A percentile compares a stretch with the other conserved stretches of the same genome.
Conservation (phyloP, 192 early-diverging fungal species). For the Phycomyces blakesleeanus region DNA sequence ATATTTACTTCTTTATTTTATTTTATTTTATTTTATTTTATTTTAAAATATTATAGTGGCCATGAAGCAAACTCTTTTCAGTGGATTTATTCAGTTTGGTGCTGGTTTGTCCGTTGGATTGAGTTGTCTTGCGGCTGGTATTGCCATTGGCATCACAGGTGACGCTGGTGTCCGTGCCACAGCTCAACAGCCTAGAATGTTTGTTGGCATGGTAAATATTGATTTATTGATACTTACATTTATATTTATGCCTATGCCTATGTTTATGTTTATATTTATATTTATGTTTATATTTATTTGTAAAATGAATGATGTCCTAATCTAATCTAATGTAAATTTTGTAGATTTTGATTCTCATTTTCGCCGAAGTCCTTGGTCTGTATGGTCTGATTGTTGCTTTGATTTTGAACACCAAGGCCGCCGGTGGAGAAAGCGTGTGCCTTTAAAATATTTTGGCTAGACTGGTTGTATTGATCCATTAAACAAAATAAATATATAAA, state of each 20-base stretch:
- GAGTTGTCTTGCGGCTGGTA: slow-evolving; percentile 90
- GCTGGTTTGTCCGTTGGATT: slow-evolving; percentile 92
- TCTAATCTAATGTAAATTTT: slow-evolving; percentile 33
- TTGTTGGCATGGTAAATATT: slow-evolving; percentile 76
- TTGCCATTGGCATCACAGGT: slow-evolving; percentile 94
- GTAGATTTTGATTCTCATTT: slow-evolving; percentile 89
- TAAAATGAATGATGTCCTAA: slow-evolving; percentile 4
- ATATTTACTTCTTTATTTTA: slow-evolving; percentile 36
- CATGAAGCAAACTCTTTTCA: slow-evolving; percentile 46
- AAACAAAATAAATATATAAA: background rate
- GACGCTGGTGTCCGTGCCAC: slow-evolving; percentile 91
- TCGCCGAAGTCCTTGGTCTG: slow-evolving; percentile 97
- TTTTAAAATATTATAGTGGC: slow-evolving; percentile 27
- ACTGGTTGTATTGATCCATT: no score
- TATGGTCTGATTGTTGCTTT: slow-evolving; percentile 96
- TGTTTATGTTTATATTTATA: no score
- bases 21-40: slow-evolving; percentile 24
- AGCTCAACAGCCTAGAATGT: slow-evolving; percentile 85
- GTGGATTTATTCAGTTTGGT: slow-evolving; percentile 88
- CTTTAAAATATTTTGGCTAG: no score
- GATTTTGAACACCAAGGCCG: slow-evolving; percentile 93
- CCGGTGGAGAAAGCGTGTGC: slow-evolving; percentile 7
- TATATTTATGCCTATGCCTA: no score
- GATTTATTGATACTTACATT: no score
- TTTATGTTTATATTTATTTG: background rate